Percentiles rank a stretch among this genome's conserved stretches.
These are phyloP conservation scores for Blastobotrys niveus DNA, from an alignment of 1,139 yeast genomes.

Conservation along the genomic window DNA sequence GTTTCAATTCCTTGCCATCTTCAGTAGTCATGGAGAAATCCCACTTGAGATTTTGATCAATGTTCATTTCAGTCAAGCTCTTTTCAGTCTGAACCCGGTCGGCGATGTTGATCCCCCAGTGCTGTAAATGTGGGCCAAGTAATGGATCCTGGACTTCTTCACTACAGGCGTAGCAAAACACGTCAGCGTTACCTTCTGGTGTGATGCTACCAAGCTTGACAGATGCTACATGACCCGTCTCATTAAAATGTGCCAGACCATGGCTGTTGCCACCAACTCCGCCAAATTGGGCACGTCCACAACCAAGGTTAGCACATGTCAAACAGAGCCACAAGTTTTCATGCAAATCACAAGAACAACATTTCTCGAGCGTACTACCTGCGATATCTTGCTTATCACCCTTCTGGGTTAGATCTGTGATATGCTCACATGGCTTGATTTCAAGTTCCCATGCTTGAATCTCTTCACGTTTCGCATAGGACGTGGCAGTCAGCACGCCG, in stretches of 20 bases:
- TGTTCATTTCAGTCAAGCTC: constrained; percentile 77
- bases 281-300: constrained; percentile 93
- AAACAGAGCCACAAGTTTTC: constrained; percentile 91
- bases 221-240: constrained; percentile 66
- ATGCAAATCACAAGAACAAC: constrained; percentile 56
- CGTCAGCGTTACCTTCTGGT: constrained; percentile 58
- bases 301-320: constrained; percentile 81
- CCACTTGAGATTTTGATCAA: constrained; percentile 92
- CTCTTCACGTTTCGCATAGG: constrained; percentile 63
- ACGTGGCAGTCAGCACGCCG: constrained; percentile 56
- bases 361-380: constrained; percentile 29
- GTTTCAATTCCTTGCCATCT: constrained; percentile 58
- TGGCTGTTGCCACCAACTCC: constrained; percentile 90
- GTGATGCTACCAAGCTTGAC: constrained; percentile 87
- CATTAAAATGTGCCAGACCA: constrained; percentile 65
- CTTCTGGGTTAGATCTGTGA: constrained; percentile 46
- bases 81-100: constrained; percentile 67
- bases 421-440: constrained; percentile 72
- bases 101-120: constrained; percentile 66
- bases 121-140: constrained; percentile 45
- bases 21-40: constrained; percentile 76
- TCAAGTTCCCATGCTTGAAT: constrained; percentile 91
- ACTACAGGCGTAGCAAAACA: constrained; percentile 81
- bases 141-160: constrained; percentile 80
- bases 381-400: constrained; percentile 19